Evolutionary conservation across 176 grass and related monocot species (phyloP).

Genomic region (Musa troglodytarum): DNA sequence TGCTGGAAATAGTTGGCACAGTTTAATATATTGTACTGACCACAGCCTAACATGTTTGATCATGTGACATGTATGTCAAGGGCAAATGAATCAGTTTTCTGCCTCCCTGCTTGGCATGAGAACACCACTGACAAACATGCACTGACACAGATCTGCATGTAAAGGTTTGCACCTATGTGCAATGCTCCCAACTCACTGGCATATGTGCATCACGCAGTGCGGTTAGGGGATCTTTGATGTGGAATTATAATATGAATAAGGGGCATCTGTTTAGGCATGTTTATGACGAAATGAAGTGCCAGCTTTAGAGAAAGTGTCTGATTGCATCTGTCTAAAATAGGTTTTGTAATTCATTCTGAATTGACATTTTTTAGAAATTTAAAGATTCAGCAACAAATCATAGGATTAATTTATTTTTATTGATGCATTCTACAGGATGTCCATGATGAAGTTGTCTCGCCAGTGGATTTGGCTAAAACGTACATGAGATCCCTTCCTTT

Average conservation of each 20-base stretch:
- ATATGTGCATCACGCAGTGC: not conserved
- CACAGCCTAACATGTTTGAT: not conserved
- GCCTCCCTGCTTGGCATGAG: not conserved
- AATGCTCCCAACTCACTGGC: not conserved
- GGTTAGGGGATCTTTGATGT: not conserved
- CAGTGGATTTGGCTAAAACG: conserved; percentile 77
- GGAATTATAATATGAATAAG: not conserved
- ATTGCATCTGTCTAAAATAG: not conserved
- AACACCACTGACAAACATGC: not conserved
- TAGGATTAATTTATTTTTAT: not conserved
- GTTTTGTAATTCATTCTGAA: not conserved
- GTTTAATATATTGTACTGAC: not conserved
- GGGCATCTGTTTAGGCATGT: not conserved
- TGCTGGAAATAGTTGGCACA: not conserved
- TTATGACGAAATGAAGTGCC: not conserved
- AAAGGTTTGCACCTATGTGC: not conserved
- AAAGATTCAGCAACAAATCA: too few relatives aligned
- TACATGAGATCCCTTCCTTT: conserved; percentile 83
- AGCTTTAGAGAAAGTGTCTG: not conserved
- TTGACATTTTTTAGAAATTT: not conserved
- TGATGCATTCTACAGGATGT: conserved; percentile 28
- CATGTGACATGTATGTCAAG: not conserved
- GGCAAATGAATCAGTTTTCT: not conserved
- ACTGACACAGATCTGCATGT: not conserved
- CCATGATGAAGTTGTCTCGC: conserved; percentile 47